phyloP scores from a whole-genome alignment of 208 protist species.

The Porcisia deanei region DNA sequence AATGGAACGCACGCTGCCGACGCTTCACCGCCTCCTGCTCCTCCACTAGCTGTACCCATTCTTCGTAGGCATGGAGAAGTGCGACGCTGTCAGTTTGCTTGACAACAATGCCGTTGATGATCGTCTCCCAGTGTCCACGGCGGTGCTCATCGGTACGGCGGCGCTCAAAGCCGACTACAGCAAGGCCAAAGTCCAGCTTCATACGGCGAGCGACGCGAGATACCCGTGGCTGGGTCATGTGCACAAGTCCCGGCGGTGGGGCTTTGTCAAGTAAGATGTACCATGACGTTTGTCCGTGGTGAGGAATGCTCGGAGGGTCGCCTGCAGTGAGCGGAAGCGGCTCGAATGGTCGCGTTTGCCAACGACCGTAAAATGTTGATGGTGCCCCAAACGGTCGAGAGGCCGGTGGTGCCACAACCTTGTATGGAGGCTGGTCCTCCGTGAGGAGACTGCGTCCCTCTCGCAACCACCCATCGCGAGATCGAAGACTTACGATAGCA shows the following conservation, averaged over 20 bases:
- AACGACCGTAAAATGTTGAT: constrained; percentile 77
- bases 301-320: constrained; percentile 54
- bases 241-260: constrained; percentile 58
- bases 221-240: constrained; percentile 76
- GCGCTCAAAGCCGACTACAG: constrained; percentile 75
- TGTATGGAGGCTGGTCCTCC: constrained; percentile 75
- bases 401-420: constrained; percentile 72
- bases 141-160: constrained; percentile 69
- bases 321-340: constrained; percentile 64
- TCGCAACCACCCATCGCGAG: constrained; percentile 88
- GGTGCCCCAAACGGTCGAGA: constrained; percentile 80
- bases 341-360: constrained; percentile 87
- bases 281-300: constrained; percentile 81
- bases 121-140: constrained; percentile 73
- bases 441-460: constrained; percentile 66
- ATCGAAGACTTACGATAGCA: constrained; percentile 78
- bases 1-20: constrained; percentile 74
- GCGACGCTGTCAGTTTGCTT: constrained; percentile 41
- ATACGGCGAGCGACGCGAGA: constrained; percentile 82
- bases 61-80: constrained; percentile 76
- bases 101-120: constrained; percentile 86
- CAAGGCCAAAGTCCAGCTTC: constrained; percentile 72
- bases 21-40: constrained; percentile 84
- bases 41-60: constrained; percentile 80
- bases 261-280: constrained; percentile 74